phyloP scores from a whole-genome alignment of 2,329 filamentous ascomycete species.

The Dactylellina haptotyla region DNA sequence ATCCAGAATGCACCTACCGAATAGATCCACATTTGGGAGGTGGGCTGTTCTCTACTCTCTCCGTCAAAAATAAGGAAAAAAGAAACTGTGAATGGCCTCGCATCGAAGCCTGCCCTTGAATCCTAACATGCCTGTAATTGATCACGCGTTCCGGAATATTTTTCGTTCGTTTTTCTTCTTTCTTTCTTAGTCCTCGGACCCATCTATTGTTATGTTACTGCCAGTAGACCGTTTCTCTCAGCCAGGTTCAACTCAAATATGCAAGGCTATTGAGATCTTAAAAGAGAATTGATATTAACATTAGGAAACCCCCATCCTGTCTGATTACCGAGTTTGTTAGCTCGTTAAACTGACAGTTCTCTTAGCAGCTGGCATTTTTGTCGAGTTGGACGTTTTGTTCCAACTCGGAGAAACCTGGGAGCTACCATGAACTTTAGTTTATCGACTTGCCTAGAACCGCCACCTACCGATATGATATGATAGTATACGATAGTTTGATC shows the following conservation, averaged over 20 bases:
- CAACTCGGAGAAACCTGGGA: constrained; percentile 46
- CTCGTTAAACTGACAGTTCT: background rate
- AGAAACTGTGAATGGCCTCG: constrained; percentile 15
- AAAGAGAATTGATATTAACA: background rate
- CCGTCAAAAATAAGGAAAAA: background rate
- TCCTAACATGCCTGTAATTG: constrained; percentile 46
- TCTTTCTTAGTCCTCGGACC: constrained; percentile 10
- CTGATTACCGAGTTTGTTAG: constrained; percentile 27
- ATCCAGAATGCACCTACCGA: constrained; percentile 18
- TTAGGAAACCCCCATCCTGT: constrained; percentile 17
- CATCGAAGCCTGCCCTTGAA: constrained; percentile 53
- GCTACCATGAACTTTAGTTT: constrained; percentile 7
- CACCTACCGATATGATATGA: constrained; percentile 32
- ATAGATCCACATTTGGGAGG: constrained; percentile 51
- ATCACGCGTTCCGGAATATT: constrained; percentile 54
- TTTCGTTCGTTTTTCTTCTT: constrained; percentile 17
- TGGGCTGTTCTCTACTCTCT: constrained; percentile 23
- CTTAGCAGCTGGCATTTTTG: constrained; percentile 13
- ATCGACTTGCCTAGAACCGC: constrained; percentile 46
- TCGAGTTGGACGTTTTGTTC: constrained; percentile 1
- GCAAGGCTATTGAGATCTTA: background rate
- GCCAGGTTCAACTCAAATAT: background rate
- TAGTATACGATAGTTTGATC: constrained; percentile 30
- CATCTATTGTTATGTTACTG: too few relatives aligned
- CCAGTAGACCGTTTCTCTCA: background rate